A percentile compares a stretch with the other conserved stretches of the same genome.
Evolutionary conservation across 495 filamentous ascomycete species (phyloP).

Genomic region (Lasiosphaeria ovina): DNA sequence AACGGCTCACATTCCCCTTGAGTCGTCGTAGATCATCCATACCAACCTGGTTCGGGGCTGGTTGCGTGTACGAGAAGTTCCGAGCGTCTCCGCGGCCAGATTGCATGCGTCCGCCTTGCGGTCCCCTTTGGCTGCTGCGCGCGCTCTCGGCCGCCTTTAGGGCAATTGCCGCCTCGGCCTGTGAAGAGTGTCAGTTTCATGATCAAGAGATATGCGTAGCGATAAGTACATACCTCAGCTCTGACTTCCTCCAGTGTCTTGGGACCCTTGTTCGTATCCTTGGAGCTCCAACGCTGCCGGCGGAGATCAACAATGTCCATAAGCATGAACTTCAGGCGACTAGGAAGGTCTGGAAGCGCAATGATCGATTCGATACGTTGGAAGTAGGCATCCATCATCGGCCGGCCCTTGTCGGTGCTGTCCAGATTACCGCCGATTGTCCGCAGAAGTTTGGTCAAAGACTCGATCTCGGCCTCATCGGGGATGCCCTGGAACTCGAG

Average conservation of each 20-base stretch:
- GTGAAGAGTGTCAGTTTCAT: slow-evolving; percentile 16
- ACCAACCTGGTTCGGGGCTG: slow-evolving; percentile 70
- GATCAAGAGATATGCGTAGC: slow-evolving; percentile 1
- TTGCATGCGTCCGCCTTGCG: slow-evolving; percentile 60
- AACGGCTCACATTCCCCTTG: slow-evolving; percentile 53
- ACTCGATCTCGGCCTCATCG: slow-evolving; percentile 95
- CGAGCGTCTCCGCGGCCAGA: slow-evolving; percentile 84
- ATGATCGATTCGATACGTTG: slow-evolving; percentile 76
- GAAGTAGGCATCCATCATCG: slow-evolving; percentile 94
- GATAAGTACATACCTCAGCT: slow-evolving; percentile 62
- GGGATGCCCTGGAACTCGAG: slow-evolving; percentile 92
- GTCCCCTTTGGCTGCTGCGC: slow-evolving; percentile 60
- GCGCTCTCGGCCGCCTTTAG: slow-evolving; percentile 61
- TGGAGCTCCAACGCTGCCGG: slow-evolving; percentile 69
- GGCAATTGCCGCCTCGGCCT: slow-evolving; percentile 68
- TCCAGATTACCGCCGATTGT: slow-evolving; percentile 89
- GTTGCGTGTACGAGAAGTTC: slow-evolving; percentile 70
- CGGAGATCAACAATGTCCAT: slow-evolving; percentile 91
- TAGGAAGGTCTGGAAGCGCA: slow-evolving; percentile 72
- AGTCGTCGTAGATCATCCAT: slow-evolving; percentile 87
- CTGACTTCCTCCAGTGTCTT: slow-evolving; percentile 93
- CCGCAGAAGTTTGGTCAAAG: slow-evolving; percentile 83
- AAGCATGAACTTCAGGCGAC: slow-evolving; percentile 90
- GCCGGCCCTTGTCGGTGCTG: slow-evolving; percentile 70
- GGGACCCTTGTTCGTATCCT: slow-evolving; percentile 87